phyloP scores from a whole-genome alignment of 2,329 filamentous ascomycete genomes.

The Fusarium cyanostomum region DNA sequence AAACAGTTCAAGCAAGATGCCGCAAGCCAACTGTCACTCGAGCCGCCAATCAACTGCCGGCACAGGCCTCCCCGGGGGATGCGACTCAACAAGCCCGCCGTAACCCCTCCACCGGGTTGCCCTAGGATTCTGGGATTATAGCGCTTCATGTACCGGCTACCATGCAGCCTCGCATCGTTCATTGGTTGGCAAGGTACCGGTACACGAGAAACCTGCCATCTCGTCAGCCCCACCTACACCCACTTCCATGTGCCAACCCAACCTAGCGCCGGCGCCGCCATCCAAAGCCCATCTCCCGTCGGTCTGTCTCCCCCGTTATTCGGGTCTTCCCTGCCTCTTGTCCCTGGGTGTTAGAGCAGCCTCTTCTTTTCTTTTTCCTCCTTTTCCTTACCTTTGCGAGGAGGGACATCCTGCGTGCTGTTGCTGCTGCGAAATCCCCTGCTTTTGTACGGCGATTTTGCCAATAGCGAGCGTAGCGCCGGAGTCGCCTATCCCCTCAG shows the following conservation, averaged over 20 bases:
- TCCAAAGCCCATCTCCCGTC: slow-evolving; percentile 25
- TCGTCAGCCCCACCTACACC: slow-evolving; percentile 30
- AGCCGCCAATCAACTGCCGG: slow-evolving; percentile 23
- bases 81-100: slow-evolving; percentile 14
- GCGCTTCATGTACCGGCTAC: slow-evolving; percentile 12
- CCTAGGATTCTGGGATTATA: not conserved
- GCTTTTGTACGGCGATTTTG: not conserved
- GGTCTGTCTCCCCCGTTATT: slow-evolving; percentile 1
- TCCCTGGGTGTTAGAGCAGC: not conserved
- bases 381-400: not conserved
- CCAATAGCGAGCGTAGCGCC: slow-evolving; percentile 3
- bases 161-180: not conserved
- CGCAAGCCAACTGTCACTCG: slow-evolving; percentile 13
- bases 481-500: no score
- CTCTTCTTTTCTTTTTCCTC: slow-evolving; percentile 1
- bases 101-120: slow-evolving; percentile 27
- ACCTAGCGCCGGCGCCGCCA: slow-evolving; percentile 10
- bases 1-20: slow-evolving; percentile 26
- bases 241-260: slow-evolving; percentile 27
- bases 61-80: slow-evolving; percentile 15
- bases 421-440: not conserved
- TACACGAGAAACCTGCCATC: slow-evolving; percentile 13
- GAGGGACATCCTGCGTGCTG: not conserved
- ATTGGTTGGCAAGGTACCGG: not conserved
- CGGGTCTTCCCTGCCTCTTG: slow-evolving; percentile 17